A percentile compares a stretch with the other conserved stretches of the same genome.
phyloP scores from a whole-genome alignment of 2,329 filamentous ascomycete species.

The Knoxdaviesia capensis region DNA sequence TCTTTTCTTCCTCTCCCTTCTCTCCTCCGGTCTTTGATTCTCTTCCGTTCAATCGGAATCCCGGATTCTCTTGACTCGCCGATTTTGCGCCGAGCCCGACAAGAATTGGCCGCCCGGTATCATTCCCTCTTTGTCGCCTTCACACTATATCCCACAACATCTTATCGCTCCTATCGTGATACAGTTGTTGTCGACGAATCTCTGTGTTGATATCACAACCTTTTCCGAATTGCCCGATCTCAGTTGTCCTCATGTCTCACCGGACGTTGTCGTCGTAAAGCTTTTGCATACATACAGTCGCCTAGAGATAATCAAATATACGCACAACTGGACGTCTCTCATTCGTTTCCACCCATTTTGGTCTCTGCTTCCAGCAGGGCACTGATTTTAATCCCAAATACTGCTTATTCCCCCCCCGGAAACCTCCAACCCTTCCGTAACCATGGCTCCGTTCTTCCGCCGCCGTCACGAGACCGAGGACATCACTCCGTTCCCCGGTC shows the following conservation, averaged over 20 bases:
- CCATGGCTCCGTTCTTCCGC: constrained; percentile 16
- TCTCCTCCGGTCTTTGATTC: not conserved
- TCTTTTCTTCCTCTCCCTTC: not conserved
- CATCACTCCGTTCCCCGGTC: constrained; percentile 20
- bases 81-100: not conserved
- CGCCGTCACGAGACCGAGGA: constrained; percentile 24
- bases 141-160: too few species aligned
- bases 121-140: too few species aligned
- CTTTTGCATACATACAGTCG: not conserved
- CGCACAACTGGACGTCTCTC: not conserved
- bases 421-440: too few species aligned
- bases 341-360: not conserved
- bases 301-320: not conserved
- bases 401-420: not conserved
- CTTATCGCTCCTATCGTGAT: too few species aligned
- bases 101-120: not conserved
- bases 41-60: not conserved
- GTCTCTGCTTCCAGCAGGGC: not conserved
- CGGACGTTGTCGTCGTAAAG: not conserved
- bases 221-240: too few species aligned
- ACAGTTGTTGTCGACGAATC: too few species aligned
- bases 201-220: too few species aligned
- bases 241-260: too few species aligned
- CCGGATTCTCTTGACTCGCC: not conserved
- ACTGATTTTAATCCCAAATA: not conserved